Evolutionary conservation across 192 early-diverging fungal genomes (phyloP).

Genomic region (Radiomyces spectabilis): DNA sequence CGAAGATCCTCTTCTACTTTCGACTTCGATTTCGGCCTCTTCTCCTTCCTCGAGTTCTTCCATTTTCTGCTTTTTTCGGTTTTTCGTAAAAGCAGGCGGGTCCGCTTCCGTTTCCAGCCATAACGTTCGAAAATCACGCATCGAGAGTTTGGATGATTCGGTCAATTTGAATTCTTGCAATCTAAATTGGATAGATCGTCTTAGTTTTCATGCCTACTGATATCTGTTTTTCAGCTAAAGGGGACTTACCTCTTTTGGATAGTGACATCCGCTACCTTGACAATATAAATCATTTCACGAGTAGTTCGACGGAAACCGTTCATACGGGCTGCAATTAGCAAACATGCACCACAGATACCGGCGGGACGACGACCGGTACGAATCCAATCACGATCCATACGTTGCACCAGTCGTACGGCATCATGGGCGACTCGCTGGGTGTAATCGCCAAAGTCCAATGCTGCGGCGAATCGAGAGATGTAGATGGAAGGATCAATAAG

Average conservation of each 20-base stretch:
- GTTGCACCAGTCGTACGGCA: constrained; percentile 71
- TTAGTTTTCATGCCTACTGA: neutral
- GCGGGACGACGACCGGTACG: constrained; percentile 80
- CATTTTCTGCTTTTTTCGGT: constrained; percentile 3
- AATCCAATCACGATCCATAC: constrained; percentile 97
- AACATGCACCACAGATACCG: constrained; percentile 90
- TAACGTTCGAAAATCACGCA: constrained; percentile 72
- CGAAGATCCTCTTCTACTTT: constrained; percentile 27
- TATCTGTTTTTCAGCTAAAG: neutral
- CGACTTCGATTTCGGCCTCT: constrained; percentile 7
- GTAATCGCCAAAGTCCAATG: constrained; percentile 88
- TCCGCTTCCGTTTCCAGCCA: constrained; percentile 79
- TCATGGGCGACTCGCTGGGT: constrained; percentile 68
- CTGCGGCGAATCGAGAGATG: constrained; percentile 82
- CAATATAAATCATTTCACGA: constrained; percentile 79
- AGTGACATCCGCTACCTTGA: constrained; percentile 86
- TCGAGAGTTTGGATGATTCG: constrained; percentile 66
- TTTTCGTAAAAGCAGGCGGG: constrained; percentile 74
- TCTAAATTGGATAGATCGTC: constrained; percentile 23
- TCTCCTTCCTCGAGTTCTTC: constrained; percentile 16
- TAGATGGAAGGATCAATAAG: constrained; percentile 91
- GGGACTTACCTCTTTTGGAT: constrained; percentile 57
- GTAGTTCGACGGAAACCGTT: constrained; percentile 80
- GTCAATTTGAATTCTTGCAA: constrained; percentile 78
- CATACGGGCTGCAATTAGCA: constrained; percentile 87